Percentiles rank a stretch among this genome's conserved stretches.
Evolutionary conservation across 805 yeast genomes (phyloP).

Genomic region (Hanseniaspora occidentalis): DNA sequence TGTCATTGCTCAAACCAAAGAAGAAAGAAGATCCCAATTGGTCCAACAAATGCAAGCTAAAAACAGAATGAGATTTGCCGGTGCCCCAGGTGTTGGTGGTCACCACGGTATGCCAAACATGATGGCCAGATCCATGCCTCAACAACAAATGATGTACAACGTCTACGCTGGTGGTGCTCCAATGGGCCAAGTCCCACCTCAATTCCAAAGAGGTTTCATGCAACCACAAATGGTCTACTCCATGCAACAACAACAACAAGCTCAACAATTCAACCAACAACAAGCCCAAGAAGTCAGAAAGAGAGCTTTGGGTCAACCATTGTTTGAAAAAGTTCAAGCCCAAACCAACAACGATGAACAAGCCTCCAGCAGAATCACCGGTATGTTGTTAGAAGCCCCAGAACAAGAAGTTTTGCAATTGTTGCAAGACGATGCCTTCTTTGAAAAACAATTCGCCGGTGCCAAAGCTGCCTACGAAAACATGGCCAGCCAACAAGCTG

Average conservation of each 20-base stretch:
- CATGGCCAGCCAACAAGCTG: slow-evolving; percentile 47
- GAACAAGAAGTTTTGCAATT: slow-evolving; percentile 79
- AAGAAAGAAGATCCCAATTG: slow-evolving; percentile 91
- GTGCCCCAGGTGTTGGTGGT: slow-evolving; percentile 22
- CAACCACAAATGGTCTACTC: slow-evolving; percentile 71
- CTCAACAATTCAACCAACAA: slow-evolving; percentile 8
- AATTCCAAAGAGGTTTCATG: slow-evolving; percentile 45
- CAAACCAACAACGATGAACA: slow-evolving; percentile 86
- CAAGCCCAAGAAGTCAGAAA: slow-evolving; percentile 33
- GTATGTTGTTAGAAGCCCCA: slow-evolving; percentile 95
- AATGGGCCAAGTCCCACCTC: slow-evolving; percentile 2
- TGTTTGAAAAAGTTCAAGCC: slow-evolving; percentile 83
- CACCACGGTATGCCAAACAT: slow-evolving; percentile 70
- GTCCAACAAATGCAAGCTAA: slow-evolving; percentile 97
- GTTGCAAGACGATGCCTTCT: slow-evolving; percentile 79
- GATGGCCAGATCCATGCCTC: slow-evolving; percentile 39
- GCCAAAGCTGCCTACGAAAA: slow-evolving; percentile 91
- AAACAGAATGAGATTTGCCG: slow-evolving; percentile 74
- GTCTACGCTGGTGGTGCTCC: slow-evolving; percentile 15
- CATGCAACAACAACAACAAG: slow-evolving; percentile 25
- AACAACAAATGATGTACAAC: slow-evolving; percentile 65
- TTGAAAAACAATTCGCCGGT: slow-evolving; percentile 85
- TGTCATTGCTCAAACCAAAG: slow-evolving; percentile 98
- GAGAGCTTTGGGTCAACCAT: slow-evolving; percentile 95
- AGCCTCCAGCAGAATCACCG: slow-evolving; percentile 90